Conservation (phyloP, 768 basidiomycete species). For the Termitomyces sp. region DNA sequence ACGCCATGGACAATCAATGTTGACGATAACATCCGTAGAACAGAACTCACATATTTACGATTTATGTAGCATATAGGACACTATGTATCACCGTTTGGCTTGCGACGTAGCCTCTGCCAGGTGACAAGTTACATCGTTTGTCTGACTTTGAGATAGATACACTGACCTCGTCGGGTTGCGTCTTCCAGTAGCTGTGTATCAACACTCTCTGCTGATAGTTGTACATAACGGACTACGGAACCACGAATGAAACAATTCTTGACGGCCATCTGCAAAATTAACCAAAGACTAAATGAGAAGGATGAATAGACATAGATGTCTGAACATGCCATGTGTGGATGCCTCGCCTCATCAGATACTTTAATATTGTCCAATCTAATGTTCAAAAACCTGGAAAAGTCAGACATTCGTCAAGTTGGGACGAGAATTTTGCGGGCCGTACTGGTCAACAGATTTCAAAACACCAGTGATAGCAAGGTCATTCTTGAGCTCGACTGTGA, state of each 20-base stretch:
- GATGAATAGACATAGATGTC: background rate
- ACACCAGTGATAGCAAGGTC: conserved; percentile 95
- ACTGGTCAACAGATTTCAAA: conserved; percentile 98
- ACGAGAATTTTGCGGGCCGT: conserved; percentile 18
- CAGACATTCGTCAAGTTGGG: background rate
- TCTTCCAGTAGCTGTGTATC: conserved; percentile 96
- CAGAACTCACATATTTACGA: conserved; percentile 7
- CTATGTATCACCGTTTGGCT: conserved; percentile 30
- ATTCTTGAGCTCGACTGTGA: conserved; percentile 98
- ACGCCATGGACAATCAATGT: conserved; percentile 1
- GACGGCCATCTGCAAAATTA: conserved; percentile 78
- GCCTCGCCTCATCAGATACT: conserved; percentile 85
- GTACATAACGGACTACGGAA: conserved; percentile 96
- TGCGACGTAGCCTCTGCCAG: conserved; percentile 41
- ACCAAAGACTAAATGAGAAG: background rate
- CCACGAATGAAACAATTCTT: conserved; percentile 99
- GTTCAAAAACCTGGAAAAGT: conserved; percentile 71
- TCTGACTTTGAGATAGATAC: background rate
- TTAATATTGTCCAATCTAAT: conserved; percentile 93
- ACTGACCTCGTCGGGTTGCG: conserved; percentile 87
- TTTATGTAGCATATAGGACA: conserved; percentile 11
- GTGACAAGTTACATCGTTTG: background rate
- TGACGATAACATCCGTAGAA: background rate
- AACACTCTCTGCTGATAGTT: conserved; percentile 86
- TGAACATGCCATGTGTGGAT: conserved; percentile 89